A percentile compares a stretch with the other conserved stretches of the same genome.
These are phyloP conservation scores for Suillus occidentalis DNA, from an alignment of 768 basidiomycete genomes.

Conservation along the genomic window DNA sequence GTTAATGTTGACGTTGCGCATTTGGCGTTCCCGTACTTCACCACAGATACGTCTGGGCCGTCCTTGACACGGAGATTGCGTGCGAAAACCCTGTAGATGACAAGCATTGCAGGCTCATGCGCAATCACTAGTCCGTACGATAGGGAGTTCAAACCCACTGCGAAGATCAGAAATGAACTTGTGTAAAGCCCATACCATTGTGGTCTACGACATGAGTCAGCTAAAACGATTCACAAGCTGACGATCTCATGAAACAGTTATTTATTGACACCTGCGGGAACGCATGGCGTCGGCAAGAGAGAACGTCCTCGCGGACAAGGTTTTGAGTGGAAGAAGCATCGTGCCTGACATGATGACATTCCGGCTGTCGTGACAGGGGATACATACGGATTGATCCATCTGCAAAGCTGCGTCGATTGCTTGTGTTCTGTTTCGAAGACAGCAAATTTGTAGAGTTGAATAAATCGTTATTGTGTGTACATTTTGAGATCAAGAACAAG, in stretches of 20 bases:
- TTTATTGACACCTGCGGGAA: constrained; percentile 38
- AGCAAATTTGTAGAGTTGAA: neutral
- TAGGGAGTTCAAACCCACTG: neutral
- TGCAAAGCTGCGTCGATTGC: neutral
- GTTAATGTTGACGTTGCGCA: too few relatives aligned
- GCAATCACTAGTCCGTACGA: neutral
- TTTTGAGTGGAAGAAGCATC: constrained; percentile 51
- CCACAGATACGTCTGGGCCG: neutral
- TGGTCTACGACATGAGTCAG: neutral
- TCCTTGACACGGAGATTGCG: neutral
- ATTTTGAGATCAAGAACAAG: neutral
- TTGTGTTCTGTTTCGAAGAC: constrained; percentile 4
- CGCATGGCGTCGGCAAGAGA: constrained; percentile 59
- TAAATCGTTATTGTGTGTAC: neutral
- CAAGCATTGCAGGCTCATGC: neutral
- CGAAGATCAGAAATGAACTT: neutral
- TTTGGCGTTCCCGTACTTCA: neutral
- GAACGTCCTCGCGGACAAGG: constrained; percentile 55
- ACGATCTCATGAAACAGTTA: constrained; percentile 1
- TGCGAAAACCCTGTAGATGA: neutral
- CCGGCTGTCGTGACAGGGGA: constrained; percentile 69
- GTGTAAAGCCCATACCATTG: neutral
- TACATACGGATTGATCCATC: neutral
- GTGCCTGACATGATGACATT: constrained; percentile 71
- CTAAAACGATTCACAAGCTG: neutral